Conservation (phyloP, 73 alveolate genomes). For the Symbiodinium natans region DNA sequence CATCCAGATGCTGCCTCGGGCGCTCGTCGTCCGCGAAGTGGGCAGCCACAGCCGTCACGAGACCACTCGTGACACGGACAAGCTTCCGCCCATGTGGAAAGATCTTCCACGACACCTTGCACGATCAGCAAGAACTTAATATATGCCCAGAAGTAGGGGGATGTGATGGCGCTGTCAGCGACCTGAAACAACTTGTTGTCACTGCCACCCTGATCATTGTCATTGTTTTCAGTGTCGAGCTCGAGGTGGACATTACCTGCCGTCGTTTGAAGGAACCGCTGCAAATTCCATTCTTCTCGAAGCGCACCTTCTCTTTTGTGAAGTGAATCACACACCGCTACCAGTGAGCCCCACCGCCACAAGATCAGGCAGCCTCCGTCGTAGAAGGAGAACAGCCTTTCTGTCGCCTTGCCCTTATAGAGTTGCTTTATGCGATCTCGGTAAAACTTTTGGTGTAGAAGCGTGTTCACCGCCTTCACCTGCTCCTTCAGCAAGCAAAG, state of each 20-base stretch:
- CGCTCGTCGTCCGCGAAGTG: constrained; percentile 23
- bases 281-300: not conserved
- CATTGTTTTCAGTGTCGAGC: not conserved
- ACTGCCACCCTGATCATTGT: too few species aligned
- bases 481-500: not conserved
- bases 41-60: not conserved
- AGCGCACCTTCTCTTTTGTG: constrained; percentile 38
- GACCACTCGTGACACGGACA: not conserved
- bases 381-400: not conserved
- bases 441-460: constrained; percentile 4
- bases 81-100: constrained; percentile 40
- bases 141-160: constrained; percentile 32
- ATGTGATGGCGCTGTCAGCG: not conserved
- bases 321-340: not conserved
- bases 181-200: not conserved
- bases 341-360: constrained; percentile 47
- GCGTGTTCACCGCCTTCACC: constrained; percentile 5
- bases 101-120: constrained; percentile 7
- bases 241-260: not conserved
- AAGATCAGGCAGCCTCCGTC: constrained; percentile 31
- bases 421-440: not conserved
- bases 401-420: not conserved
- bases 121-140: not conserved
- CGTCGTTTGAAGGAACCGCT: not conserved
- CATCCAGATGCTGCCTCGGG: constrained; percentile 31